Base-by-base conservation (phyloP, 805 yeast genomes). In the Priceomyces melissophilus region DNA sequence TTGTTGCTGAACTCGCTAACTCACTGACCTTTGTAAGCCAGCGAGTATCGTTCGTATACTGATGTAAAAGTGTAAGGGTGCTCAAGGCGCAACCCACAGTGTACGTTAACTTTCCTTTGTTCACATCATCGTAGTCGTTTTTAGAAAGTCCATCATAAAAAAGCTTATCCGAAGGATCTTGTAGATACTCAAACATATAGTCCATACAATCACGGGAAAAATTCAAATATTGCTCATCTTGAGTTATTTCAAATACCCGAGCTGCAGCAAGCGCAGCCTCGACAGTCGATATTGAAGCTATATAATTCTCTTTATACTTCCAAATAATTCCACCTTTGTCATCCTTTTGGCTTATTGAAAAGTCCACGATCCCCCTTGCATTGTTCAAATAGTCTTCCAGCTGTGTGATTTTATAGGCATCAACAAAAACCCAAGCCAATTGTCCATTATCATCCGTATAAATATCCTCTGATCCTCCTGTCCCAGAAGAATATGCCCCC, bases 381-480 rank as follows among this genome's bases (percentile, higher is more conserved):
- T 43, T 42, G 3, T 46, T 42, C 30, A 58, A 49, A 44, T 58
- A 52, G 4, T 44, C 42, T 3, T 28, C 14, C 28, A 49, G 48
- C 9, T 47, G 34, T 2, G 61, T 54, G 5, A 46, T 12, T 31
- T 42, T 41, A 37, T 51, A 58, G 1, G 57, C 60, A n/a, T 59
- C 63, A 7, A 53, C 30, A 31, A 54, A 51, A 3, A 52, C 56
- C 61, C 63, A 61, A 3, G 51, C 52, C 3, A 55, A 43, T 39
- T 61, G 66, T 1, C 58, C 50, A 41, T 59, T 57, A 41, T 61
- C 66, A 41, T 61, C 66, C 16, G 47, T 54, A 40, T 61, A 61
- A 15, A 60, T 48, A 32, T 60, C 63, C 13, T 41, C 37, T 35
- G 54, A 54, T 12, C 47, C 47, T 7, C 49, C 55, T 2, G 53